Evolutionary conservation across 2,329 filamentous ascomycete genomes (phyloP).

Genomic region (Ceratocystis colombiana): DNA sequence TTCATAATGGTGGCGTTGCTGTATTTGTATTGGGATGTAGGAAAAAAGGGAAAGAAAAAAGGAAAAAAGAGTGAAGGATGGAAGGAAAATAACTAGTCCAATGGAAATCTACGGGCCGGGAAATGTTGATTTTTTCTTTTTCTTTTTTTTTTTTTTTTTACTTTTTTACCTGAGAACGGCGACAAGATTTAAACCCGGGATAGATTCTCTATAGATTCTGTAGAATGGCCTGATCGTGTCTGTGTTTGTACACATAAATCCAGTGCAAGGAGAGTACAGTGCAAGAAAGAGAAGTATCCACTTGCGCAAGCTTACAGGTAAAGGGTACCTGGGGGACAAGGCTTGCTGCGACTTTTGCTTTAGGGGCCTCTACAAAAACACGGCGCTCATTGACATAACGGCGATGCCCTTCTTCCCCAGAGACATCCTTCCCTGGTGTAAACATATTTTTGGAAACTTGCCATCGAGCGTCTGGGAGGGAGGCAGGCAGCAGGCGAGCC

Average conservation of each 20-base stretch:
- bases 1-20: slow-evolving; percentile 38
- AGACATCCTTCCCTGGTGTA: no score
- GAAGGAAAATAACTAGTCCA: not conserved
- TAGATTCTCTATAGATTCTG: not conserved
- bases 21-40: slow-evolving; percentile 7
- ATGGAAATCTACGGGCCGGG: not conserved
- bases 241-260: not conserved
- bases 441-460: not conserved
- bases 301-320: not conserved
- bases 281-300: not conserved
- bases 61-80: not conserved
- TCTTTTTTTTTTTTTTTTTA: not conserved
- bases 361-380: no score
- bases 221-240: slow-evolving; percentile 1
- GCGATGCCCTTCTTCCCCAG: no score
- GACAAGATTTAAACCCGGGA: slow-evolving; percentile 6
- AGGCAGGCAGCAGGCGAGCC: not conserved
- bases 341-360: not conserved
- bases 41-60: not conserved
- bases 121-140: no score
- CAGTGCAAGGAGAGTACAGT: not conserved
- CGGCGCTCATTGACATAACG: no score
- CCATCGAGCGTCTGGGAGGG: not conserved
- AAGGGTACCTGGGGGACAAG: not conserved
- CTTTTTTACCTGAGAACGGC: slow-evolving; percentile 3